Evolutionary conservation across 169 alveolate genomes (phyloP).

Genomic region (Fabrea salina): DNA sequence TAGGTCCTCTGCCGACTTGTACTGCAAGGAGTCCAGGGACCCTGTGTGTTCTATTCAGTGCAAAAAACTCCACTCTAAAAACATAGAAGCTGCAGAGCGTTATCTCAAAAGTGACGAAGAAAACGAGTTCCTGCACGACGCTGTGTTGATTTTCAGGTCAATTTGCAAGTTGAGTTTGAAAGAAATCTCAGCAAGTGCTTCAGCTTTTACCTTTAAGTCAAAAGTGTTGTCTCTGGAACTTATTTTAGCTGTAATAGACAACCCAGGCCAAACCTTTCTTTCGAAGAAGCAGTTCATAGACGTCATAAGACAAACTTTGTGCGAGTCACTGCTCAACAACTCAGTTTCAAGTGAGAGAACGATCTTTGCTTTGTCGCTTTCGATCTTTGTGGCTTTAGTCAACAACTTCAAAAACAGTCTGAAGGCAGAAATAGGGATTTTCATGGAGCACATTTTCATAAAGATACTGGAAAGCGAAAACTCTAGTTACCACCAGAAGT

Average conservation of each 20-base stretch:
- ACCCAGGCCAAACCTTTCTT: constrained; percentile 63
- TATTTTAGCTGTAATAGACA: constrained; percentile 65
- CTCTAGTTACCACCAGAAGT: constrained; percentile 75
- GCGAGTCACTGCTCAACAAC: constrained; percentile 70
- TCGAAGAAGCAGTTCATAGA: constrained; percentile 62
- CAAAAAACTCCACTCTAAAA: constrained; percentile 40
- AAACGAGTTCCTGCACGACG: constrained; percentile 39
- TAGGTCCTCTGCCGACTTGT: constrained; percentile 76
- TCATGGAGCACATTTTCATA: constrained; percentile 81
- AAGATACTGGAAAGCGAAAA: constrained; percentile 82
- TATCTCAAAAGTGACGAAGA: not conserved
- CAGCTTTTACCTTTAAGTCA: constrained; percentile 39
- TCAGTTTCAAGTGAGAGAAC: constrained; percentile 60
- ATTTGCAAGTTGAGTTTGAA: constrained; percentile 59
- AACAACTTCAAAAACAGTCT: constrained; percentile 74
- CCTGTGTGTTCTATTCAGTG: constrained; percentile 85
- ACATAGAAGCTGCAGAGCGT: not conserved
- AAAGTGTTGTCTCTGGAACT: constrained; percentile 72
- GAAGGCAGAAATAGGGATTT: constrained; percentile 71
- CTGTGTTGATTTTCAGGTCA: constrained; percentile 44
- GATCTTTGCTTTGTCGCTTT: constrained; percentile 54
- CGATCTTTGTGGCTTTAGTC: constrained; percentile 72
- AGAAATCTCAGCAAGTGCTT: constrained; percentile 44
- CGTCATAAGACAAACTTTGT: constrained; percentile 66
- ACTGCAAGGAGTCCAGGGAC: constrained; percentile 73